Evolutionary conservation across 192 early-diverging fungal species (phyloP).

Genomic region (Backusella circina): DNA sequence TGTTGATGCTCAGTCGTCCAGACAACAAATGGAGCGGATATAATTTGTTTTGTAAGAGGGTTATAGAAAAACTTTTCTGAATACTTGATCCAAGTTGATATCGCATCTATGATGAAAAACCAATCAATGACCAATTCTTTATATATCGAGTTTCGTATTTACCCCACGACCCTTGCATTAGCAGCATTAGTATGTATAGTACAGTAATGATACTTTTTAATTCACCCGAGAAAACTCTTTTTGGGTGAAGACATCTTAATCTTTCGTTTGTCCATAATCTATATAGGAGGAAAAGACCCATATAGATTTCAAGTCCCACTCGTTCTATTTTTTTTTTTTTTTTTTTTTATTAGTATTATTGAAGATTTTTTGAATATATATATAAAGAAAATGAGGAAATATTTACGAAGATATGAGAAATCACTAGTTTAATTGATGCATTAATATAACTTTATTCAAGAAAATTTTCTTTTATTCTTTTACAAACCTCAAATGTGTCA

Average conservation of each 20-base stretch:
- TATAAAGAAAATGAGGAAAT: background rate
- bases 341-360: background rate
- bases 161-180: slow-evolving; percentile 28
- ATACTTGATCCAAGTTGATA: slow-evolving; percentile 31
- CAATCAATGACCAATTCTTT: background rate
- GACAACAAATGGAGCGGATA: slow-evolving; percentile 13
- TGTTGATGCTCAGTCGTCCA: slow-evolving; percentile 18
- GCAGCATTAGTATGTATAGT: slow-evolving; percentile 24
- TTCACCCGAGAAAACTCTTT: slow-evolving; percentile 20
- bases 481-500: slow-evolving; percentile 25
- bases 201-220: slow-evolving; percentile 25
- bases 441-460: background rate
- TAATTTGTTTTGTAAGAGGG: background rate
- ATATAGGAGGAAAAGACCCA: background rate
- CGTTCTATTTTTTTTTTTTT: slow-evolving; percentile 6
- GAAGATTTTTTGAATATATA: too few species aligned
- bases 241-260: slow-evolving; percentile 26
- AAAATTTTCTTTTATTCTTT: background rate
- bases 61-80: slow-evolving; percentile 5
- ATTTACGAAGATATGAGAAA: slow-evolving; percentile 29
- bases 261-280: slow-evolving; percentile 17
- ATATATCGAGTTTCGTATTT: background rate
- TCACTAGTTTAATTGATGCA: slow-evolving; percentile 7
- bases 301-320: slow-evolving; percentile 5
- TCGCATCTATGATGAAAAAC: slow-evolving; percentile 12